Evolutionary conservation across 1,284 basidiomycete species (phyloP).

Genomic region (Tremellales sp.): DNA sequence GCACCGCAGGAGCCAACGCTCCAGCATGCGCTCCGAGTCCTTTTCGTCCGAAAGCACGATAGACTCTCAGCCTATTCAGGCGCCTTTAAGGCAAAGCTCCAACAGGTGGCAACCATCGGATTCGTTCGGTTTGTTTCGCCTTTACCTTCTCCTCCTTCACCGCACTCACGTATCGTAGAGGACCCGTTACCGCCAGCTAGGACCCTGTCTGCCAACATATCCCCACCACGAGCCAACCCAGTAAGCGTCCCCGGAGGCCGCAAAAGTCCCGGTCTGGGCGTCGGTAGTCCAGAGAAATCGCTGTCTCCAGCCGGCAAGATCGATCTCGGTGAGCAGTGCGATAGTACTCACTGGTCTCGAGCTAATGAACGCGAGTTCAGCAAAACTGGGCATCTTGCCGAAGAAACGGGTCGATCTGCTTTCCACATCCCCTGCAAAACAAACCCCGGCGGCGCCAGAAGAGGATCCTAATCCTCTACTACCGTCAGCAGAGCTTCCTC

Average conservation of each 20-base stretch:
- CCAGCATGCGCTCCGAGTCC: slow-evolving; percentile 21
- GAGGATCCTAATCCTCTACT: slow-evolving; percentile 36
- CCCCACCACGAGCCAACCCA: background rate
- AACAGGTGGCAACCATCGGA: slow-evolving; percentile 45
- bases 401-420: slow-evolving; percentile 48
- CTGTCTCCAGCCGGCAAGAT: slow-evolving; percentile 44
- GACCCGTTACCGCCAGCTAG: slow-evolving; percentile 26
- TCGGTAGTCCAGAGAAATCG: slow-evolving; percentile 24
- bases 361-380: slow-evolving; percentile 13
- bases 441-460: slow-evolving; percentile 8
- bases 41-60: slow-evolving; percentile 29
- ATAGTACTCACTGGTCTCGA: background rate
- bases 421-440: slow-evolving; percentile 27
- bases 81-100: slow-evolving; percentile 20
- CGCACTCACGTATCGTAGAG: slow-evolving; percentile 11
- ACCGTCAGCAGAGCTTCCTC: slow-evolving; percentile 19
- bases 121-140: slow-evolving; percentile 31
- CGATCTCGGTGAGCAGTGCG: slow-evolving; percentile 39
- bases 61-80: slow-evolving; percentile 14
- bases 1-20: slow-evolving; percentile 7
- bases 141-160: background rate
- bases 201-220: slow-evolving; percentile 10
- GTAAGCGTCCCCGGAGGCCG: too few relatives aligned
- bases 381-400: slow-evolving; percentile 48
- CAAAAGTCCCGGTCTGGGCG: slow-evolving; percentile 10